Evolutionary conservation across 1,139 yeast species (phyloP), one percentile per base, ranked within the genome.

Genomic region (Nakaseomyces nivariensis): DNA sequence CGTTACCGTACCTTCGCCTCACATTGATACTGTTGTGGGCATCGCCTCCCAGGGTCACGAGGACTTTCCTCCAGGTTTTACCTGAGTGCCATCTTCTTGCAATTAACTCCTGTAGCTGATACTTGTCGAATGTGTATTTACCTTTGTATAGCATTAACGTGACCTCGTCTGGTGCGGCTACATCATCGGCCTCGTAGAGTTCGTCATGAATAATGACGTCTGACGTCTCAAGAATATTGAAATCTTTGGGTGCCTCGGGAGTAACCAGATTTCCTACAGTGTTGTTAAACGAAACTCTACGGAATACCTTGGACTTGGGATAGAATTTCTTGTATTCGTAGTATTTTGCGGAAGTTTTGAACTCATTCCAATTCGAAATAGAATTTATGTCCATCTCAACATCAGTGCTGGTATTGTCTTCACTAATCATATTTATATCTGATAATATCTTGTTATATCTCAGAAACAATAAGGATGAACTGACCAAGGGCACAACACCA

Each of bases 21-120:
- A 92, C 98, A 33, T 88, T 75, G 45, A 92, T 89, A 60, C 90
- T 92, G 63, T 92, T 92, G 62, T 92, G 98, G 0, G 98, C 97
- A 67, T 92, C 98, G 0, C 97, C 96, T 55, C 81, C 79, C 52
- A 92, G 68, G 40, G 81, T 78, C 0, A 90, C 96, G 25, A 92
- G 70, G 0, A 92, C 96, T 67, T 92, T 92, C 40, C 97, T 72
- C 98, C 98, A 92, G 2, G 78, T 68, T 81, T 88, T 75, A 10
- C 77, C 81, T 50, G 77, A 72, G 63, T 92, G 98, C 82, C 95
- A 92, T 52, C 81, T 82, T 43, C 95, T 71, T 0, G 98, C 97
- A 51, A 90, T 87, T 46, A 75, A 75, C 56, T 88, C 96, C 62
- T 90, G 97, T 10, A 61, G 45, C 49, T 32, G 51, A 42, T 41